These are phyloP conservation scores for Grosmannia serpens DNA, from an alignment of 2,329 filamentous ascomycete genomes.

Conservation along the genomic window DNA sequence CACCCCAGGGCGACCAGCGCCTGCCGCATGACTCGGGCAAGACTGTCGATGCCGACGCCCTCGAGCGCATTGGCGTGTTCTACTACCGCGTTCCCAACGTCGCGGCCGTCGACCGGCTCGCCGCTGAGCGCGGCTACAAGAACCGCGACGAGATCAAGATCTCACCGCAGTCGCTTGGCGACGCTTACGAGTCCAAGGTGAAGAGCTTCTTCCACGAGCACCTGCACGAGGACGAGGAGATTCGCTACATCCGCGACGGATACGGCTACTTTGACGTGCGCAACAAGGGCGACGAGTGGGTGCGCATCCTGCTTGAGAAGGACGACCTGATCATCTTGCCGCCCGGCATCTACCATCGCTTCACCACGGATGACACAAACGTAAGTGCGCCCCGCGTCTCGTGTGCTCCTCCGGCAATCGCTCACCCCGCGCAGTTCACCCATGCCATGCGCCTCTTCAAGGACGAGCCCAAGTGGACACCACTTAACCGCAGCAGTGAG, in stretches of 20 bases:
- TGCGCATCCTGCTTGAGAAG: slow-evolving; percentile 74
- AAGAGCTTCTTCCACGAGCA: slow-evolving; percentile 92
- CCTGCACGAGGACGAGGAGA: slow-evolving; percentile 96
- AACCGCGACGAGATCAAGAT: slow-evolving; percentile 92
- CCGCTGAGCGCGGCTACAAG: slow-evolving; percentile 68
- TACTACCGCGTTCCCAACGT: slow-evolving; percentile 60
- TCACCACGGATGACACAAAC: slow-evolving; percentile 86
- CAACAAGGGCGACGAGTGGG: slow-evolving; percentile 73
- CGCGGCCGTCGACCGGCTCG: slow-evolving; percentile 60
- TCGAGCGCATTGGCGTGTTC: slow-evolving; percentile 66
- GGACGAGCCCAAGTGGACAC: slow-evolving; percentile 97
- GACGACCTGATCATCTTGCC: slow-evolving; percentile 87
- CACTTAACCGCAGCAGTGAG: slow-evolving; percentile 67
- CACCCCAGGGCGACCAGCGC: slow-evolving; percentile 82
- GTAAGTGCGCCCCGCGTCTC: slow-evolving; percentile 41
- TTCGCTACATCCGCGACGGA: slow-evolving; percentile 83
- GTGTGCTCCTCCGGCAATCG: background rate
- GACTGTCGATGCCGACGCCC: slow-evolving; percentile 50
- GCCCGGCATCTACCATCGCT: slow-evolving; percentile 92
- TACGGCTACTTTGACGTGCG: slow-evolving; percentile 90
- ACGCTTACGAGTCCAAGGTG: slow-evolving; percentile 83
- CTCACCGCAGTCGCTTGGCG: slow-evolving; percentile 75
- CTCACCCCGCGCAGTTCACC: slow-evolving; percentile 54
- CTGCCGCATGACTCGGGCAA: slow-evolving; percentile 77
- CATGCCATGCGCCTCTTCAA: slow-evolving; percentile 96